A percentile compares a stretch with the other conserved stretches of the same genome.
These are phyloP conservation scores for Ilyonectria destructans DNA, from an alignment of 2,329 filamentous ascomycete species.

Conservation along the genomic window DNA sequence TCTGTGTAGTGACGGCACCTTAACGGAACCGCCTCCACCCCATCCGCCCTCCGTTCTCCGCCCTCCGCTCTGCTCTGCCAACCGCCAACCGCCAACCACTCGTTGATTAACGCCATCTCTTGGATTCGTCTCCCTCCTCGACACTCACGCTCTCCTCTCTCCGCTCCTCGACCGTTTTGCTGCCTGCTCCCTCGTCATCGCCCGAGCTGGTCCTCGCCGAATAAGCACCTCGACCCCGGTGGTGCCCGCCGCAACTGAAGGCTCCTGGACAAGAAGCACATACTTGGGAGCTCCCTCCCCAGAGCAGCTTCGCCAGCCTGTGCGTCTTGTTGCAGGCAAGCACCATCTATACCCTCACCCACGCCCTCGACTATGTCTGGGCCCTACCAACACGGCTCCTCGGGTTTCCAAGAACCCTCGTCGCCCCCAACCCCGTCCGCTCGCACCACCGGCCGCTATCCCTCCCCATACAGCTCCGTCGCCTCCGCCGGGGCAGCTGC, in stretches of 20 bases:
- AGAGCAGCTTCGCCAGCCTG: constrained; percentile 32
- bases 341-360: constrained; percentile 17
- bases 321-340: constrained; percentile 20
- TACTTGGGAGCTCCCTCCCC: constrained; percentile 31
- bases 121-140: constrained; percentile 15
- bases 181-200: constrained; percentile 19
- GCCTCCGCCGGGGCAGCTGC: constrained; percentile 28
- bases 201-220: constrained; percentile 35
- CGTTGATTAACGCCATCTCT: constrained; percentile 30
- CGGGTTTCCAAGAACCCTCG: constrained; percentile 43
- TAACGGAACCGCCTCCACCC: constrained; percentile 46
- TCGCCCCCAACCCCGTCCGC: constrained; percentile 41
- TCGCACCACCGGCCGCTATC: constrained; percentile 37
- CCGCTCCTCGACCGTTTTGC: neutral
- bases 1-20: constrained; percentile 48
- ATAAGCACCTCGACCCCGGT: constrained; percentile 36
- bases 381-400: constrained; percentile 45
- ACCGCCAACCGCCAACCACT: constrained; percentile 38
- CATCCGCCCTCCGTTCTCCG: constrained; percentile 43
- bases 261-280: constrained; percentile 36
- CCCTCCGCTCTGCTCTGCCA: constrained; percentile 41
- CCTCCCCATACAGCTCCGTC: constrained; percentile 36
- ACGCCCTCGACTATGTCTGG: constrained; percentile 41
- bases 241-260: constrained; percentile 34
- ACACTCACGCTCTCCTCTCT: constrained; percentile 3